Conservation (phyloP, 805 yeast genomes). For the Kockiozyma suomiensis region DNA sequence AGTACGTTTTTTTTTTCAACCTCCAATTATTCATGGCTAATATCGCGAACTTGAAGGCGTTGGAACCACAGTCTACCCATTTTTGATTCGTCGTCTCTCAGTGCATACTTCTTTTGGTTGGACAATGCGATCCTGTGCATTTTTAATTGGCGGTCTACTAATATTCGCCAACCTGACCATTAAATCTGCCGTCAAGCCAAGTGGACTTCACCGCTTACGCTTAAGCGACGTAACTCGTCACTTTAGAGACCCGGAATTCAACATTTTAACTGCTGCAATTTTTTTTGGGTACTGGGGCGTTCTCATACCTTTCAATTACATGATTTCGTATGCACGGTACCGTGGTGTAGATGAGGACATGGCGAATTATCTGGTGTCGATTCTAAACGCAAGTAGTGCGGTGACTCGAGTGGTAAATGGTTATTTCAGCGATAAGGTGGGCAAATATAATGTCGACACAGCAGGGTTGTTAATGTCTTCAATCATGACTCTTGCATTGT, state of each 20-base stretch:
- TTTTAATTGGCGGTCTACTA: slow-evolving; percentile 45
- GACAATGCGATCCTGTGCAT: slow-evolving; percentile 55
- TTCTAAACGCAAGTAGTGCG: slow-evolving; percentile 36
- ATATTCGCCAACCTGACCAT: slow-evolving; percentile 35
- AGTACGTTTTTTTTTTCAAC: slow-evolving; percentile 19
- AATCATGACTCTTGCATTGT: slow-evolving; percentile 54
- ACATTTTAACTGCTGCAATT: slow-evolving; percentile 34
- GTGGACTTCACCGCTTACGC: slow-evolving; percentile 1
- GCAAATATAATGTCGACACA: slow-evolving; percentile 59
- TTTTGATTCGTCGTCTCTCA: slow-evolving; percentile 42
- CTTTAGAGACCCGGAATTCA: slow-evolving; percentile 1
- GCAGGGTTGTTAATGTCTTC: slow-evolving; percentile 49
- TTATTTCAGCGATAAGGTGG: slow-evolving; percentile 54
- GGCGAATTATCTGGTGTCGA: slow-evolving; percentile 24
- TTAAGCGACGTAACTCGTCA: slow-evolving; percentile 5
- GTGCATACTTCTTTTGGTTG: slow-evolving; percentile 50
- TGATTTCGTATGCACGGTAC: slow-evolving; percentile 38
- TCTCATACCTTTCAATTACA: slow-evolving; percentile 41
- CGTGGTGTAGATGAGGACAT: slow-evolving; percentile 29
- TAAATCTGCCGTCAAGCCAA: slow-evolving; percentile 34
- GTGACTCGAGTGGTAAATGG: slow-evolving; percentile 61
- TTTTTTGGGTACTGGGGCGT: slow-evolving; percentile 39
- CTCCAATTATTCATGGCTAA: neutral
- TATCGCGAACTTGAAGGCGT: slow-evolving; percentile 41
- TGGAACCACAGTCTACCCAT: slow-evolving; percentile 55